Evolutionary conservation across 2,329 filamentous ascomycete genomes (phyloP).

Genomic region (Arthrocladium fulminans): DNA sequence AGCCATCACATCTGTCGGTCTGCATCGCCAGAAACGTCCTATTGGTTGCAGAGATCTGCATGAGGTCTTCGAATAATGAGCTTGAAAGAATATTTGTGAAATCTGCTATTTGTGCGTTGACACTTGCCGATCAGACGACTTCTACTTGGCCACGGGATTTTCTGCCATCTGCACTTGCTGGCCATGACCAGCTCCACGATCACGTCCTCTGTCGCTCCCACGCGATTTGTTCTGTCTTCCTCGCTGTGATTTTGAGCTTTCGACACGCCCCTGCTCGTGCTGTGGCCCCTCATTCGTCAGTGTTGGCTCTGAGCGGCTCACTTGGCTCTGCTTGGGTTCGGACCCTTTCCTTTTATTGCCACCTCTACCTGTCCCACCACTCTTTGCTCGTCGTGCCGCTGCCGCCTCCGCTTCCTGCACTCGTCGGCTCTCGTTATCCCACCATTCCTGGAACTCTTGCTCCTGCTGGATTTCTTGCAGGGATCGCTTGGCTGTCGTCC

Average conservation of each 20-base stretch:
- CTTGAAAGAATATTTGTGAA: neutral
- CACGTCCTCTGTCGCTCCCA: neutral
- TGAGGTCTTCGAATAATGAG: neutral
- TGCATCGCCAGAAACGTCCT: neutral
- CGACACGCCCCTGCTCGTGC: neutral
- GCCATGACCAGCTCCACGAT: neutral
- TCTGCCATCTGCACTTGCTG: slow-evolving; percentile 11
- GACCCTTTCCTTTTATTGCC: slow-evolving; percentile 20
- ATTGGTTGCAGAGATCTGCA: slow-evolving; percentile 5
- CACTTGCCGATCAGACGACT: neutral
- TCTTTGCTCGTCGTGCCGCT: slow-evolving; percentile 31
- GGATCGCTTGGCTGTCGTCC: slow-evolving; percentile 74
- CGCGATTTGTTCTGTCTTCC: slow-evolving; percentile 9
- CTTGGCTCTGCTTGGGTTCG: slow-evolving; percentile 8
- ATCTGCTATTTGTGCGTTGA: slow-evolving; percentile 1
- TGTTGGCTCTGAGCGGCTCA: neutral
- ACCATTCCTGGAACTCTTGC: slow-evolving; percentile 95
- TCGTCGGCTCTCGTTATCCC: slow-evolving; percentile 73
- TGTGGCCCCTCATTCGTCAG: slow-evolving; percentile 1
- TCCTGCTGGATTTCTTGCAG: slow-evolving; percentile 93
- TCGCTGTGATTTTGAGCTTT: slow-evolving; percentile 9
- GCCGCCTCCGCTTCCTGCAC: slow-evolving; percentile 55
- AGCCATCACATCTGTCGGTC: neutral
- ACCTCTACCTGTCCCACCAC: slow-evolving; percentile 24
- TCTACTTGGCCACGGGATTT: too few species aligned